These are phyloP conservation scores for Colletotrichum sp. DNA, from an alignment of 2,329 filamentous ascomycete species.

Conservation along the genomic window DNA sequence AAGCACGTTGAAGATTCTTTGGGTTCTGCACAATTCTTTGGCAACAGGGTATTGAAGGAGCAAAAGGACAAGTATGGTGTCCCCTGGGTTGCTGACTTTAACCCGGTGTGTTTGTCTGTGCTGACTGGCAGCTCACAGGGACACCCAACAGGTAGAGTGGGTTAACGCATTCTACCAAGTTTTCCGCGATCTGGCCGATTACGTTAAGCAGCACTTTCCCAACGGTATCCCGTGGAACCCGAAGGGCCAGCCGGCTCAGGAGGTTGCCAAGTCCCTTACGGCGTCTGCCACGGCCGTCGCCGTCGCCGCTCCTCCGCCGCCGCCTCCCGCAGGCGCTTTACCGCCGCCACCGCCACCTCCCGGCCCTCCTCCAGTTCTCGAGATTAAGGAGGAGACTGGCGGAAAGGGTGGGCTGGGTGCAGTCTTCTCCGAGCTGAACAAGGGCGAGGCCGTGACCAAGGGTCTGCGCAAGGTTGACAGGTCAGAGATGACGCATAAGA, in stretches of 20 bases:
- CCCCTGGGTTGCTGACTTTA: background rate
- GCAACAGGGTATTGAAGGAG: conserved; percentile 91
- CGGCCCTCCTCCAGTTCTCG: conserved; percentile 69
- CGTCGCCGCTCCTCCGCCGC: conserved; percentile 50
- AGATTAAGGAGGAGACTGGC: conserved; percentile 56
- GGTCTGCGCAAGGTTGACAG: conserved; percentile 92
- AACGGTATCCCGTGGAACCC: conserved; percentile 88
- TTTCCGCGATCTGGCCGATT: conserved; percentile 82
- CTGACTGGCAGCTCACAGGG: conserved; percentile 53
- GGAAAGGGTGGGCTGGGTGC: conserved; percentile 73
- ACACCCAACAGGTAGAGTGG: conserved; percentile 83
- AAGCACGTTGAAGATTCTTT: conserved; percentile 86
- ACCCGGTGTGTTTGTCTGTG: background rate
- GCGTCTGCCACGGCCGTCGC: conserved; percentile 35
- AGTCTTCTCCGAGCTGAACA: conserved; percentile 91
- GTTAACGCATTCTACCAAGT: conserved; percentile 91
- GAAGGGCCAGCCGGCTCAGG: conserved; percentile 72
- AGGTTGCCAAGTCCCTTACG: conserved; percentile 66
- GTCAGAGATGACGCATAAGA: conserved; percentile 98
- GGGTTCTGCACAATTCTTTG: conserved; percentile 87
- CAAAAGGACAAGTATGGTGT: conserved; percentile 70
- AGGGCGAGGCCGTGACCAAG: conserved; percentile 85
- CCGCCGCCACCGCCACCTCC: conserved; percentile 74
- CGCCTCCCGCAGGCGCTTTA: conserved; percentile 58
- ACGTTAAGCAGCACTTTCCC: conserved; percentile 82